These are phyloP conservation scores for Hypomyces perniciosus DNA, from an alignment of 2,329 filamentous ascomycete species.

Conservation along the genomic window DNA sequence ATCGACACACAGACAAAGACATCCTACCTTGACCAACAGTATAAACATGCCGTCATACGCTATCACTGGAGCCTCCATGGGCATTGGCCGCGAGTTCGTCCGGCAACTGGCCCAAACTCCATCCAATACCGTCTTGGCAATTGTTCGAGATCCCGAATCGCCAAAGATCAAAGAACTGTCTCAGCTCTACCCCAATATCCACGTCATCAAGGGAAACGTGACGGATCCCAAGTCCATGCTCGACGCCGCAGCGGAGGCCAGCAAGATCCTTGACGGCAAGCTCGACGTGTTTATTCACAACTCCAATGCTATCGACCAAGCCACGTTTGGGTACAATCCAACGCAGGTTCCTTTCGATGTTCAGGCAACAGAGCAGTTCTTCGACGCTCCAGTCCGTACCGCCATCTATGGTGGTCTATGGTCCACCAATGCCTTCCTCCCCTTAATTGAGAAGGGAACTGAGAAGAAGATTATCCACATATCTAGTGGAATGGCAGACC, in stretches of 20 bases:
- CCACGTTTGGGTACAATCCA: slow-evolving; percentile 15
- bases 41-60: slow-evolving; percentile 13
- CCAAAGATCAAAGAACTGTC: slow-evolving; percentile 22
- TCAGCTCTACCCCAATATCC: slow-evolving; percentile 25
- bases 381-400: slow-evolving; percentile 35
- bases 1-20: background rate
- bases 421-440: slow-evolving; percentile 33
- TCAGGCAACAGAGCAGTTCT: slow-evolving; percentile 13
- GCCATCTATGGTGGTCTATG: slow-evolving; percentile 19
- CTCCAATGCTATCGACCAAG: slow-evolving; percentile 25
- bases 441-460: slow-evolving; percentile 31
- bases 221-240: slow-evolving; percentile 26
- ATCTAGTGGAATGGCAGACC: slow-evolving; percentile 30
- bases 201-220: slow-evolving; percentile 32
- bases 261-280: slow-evolving; percentile 29
- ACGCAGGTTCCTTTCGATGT: slow-evolving; percentile 11
- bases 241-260: slow-evolving; percentile 26
- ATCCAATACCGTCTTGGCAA: slow-evolving; percentile 32
- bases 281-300: slow-evolving; percentile 37
- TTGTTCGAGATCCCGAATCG: slow-evolving; percentile 30
- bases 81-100: slow-evolving; percentile 22
- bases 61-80: slow-evolving; percentile 14
- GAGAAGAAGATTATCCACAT: slow-evolving; percentile 38
- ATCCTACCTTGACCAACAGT: background rate
- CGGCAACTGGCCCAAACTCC: slow-evolving; percentile 24